Conservation (phyloP, 805 yeast genomes). For the Kregervanrija pseudodelftensis region DNA sequence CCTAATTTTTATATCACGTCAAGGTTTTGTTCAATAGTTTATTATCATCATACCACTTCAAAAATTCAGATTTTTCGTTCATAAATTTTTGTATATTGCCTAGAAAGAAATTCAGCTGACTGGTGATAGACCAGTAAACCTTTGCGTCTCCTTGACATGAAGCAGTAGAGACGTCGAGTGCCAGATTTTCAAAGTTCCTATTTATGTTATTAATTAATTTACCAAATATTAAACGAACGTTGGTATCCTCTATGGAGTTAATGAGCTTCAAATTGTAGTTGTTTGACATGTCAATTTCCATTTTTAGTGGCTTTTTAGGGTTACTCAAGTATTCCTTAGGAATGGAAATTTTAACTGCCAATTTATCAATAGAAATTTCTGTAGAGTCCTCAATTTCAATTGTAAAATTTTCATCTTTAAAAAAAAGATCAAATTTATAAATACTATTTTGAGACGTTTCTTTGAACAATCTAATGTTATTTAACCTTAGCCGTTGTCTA, state of each 20-base stretch:
- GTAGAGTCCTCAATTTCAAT: conserved; percentile 25
- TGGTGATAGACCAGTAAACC: conserved; percentile 20
- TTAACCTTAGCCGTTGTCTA: conserved; percentile 19
- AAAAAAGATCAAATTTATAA: conserved; percentile 21
- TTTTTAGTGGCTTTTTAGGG: conserved; percentile 18
- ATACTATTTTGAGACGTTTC: conserved; percentile 24
- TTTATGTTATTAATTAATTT: conserved; percentile 25
- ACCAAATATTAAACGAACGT: conserved; percentile 24
- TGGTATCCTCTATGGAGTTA: conserved; percentile 22
- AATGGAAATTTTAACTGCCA: conserved; percentile 24
- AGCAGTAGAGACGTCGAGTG: conserved; percentile 15
- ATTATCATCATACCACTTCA: conserved; percentile 20
- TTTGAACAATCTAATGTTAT: conserved; percentile 19
- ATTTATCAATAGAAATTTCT: conserved; percentile 18
- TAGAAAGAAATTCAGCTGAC: conserved; percentile 27
- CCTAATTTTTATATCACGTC: not conserved
- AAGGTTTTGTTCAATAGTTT: conserved; percentile 9
- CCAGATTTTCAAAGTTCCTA: conserved; percentile 21
- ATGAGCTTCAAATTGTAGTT: conserved; percentile 21
- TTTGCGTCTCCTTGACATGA: conserved; percentile 1
- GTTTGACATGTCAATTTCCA: conserved; percentile 28
- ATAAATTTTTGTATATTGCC: conserved; percentile 28
- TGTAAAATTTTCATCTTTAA: conserved; percentile 22
- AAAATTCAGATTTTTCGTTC: conserved; percentile 21
- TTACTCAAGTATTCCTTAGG: conserved; percentile 27